These are phyloP conservation scores for Picea engelmannii DNA, from an alignment of 83 land plant genomes.

Conservation along the genomic window DNA sequence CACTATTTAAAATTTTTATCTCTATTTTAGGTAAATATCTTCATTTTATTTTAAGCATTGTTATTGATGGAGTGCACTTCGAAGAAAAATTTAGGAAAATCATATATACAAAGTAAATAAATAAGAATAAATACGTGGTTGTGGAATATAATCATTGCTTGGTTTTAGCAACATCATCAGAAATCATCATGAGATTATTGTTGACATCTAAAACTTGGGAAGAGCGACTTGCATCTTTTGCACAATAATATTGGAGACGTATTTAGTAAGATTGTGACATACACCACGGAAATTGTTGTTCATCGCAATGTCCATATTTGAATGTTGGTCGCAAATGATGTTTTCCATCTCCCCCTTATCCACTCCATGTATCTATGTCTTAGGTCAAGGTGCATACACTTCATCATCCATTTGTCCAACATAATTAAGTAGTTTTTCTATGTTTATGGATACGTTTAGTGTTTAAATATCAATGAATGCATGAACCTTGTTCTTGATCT, in stretches of 20 bases:
- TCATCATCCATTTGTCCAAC: constrained; percentile 21
- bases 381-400: constrained; percentile 22
- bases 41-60: no score
- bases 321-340: not conserved
- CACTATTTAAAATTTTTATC: no score
- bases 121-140: no score
- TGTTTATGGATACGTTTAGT: not conserved
- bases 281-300: not conserved
- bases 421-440: constrained; percentile 5
- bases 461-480: not conserved
- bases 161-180: no score
- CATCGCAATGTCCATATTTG: not conserved
- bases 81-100: no score
- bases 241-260: not conserved
- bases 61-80: no score
- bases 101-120: no score
- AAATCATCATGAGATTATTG: no score
- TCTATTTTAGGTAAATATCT: no score
- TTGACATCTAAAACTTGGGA: no score
- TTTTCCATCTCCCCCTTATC: not conserved
- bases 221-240: no score
- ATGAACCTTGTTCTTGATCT: not conserved
- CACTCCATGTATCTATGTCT: not conserved
- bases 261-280: not conserved
- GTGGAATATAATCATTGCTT: no score